Base-by-base conservation (phyloP, 2,329 filamentous ascomycete genomes). In the Zarea fungicola region DNA sequence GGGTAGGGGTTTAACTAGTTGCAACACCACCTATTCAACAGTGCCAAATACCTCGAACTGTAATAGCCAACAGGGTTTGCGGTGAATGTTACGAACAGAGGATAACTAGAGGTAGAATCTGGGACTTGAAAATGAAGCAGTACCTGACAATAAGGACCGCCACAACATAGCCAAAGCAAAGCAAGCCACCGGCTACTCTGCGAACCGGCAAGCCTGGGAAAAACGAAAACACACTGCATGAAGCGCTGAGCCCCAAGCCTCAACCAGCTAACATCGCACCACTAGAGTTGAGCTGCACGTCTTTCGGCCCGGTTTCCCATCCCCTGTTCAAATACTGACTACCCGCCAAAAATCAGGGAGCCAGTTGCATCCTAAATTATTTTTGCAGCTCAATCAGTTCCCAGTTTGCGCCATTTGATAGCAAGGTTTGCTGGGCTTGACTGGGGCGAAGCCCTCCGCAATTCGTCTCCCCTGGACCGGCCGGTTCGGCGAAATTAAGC, bases 271-370 rank as follows among this genome's bases (percentile, higher is more conserved):
- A 22, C 28, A 19, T 31, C 28, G 11, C 10, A n/a, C 26, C 40
- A 32, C n/a, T 11, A 25, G 11, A 6, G 8, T 37, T 16, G 16
- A 39, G 25, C 23, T 48, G 45, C 36, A 41, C 45, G 3, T 32
- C 45, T 41, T 48, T 48, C 45, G 45, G 45, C 26, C 45, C 45
- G n/a, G 45, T 48, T 48, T 36, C 37, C 45, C 45, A 41, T 45
- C 18, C 22, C 22, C n/a, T 21, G 31, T n/a, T 26, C 22, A 36
- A 35, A 26, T 26, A 16, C 9, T n/a, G n/a, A n/a, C 14, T 28
- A 41, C 45, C 36, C 36, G 45, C 36, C 18, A 25, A 26, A 44
- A 34, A 35, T 28, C 31, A 25, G 22, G n/a, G n/a, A n/a, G n/a
- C n/a, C n/a, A n/a, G n/a, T n/a, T n/a, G n/a, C n/a, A n/a, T n/a